phyloP scores from a whole-genome alignment of 495 filamentous ascomycete species.

The Hyaloscypha hepaticicola region DNA sequence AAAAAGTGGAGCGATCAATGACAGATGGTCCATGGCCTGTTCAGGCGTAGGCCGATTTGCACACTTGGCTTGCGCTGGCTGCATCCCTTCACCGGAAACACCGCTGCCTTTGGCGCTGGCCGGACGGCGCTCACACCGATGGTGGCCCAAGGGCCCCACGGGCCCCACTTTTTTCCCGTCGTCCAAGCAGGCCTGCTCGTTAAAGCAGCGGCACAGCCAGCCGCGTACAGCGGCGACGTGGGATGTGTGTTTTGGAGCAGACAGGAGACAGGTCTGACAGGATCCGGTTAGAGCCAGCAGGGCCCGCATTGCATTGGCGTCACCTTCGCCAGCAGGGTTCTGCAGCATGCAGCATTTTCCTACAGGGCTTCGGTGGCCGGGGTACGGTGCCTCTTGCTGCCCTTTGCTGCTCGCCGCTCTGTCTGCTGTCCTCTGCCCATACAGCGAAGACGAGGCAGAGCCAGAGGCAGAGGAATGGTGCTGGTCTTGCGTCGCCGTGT shows the following conservation, averaged over 20 bases:
- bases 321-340: slow-evolving; percentile 10
- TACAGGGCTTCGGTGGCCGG: neutral
- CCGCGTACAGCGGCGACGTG: slow-evolving; percentile 21
- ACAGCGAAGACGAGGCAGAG: neutral
- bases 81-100: neutral
- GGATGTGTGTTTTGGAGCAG: slow-evolving; percentile 20
- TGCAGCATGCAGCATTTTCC: slow-evolving; percentile 11
- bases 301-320: slow-evolving; percentile 18
- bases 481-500: neutral
- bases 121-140: neutral
- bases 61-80: neutral
- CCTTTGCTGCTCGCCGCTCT: neutral
- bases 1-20: neutral
- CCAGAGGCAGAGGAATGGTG: neutral
- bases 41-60: neutral
- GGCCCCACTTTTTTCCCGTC: neutral
- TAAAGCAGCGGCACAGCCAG: neutral
- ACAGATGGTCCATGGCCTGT: neutral
- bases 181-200: neutral
- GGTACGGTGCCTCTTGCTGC: neutral
- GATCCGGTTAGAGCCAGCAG: slow-evolving; percentile 14
- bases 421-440: neutral
- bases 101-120: neutral
- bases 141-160: neutral
- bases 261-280: too few relatives aligned